Evolutionary conservation across 345 rosid species (phyloP), one percentile per base, ranked within the genome.

Genomic region (Eucalyptus globulus): DNA sequence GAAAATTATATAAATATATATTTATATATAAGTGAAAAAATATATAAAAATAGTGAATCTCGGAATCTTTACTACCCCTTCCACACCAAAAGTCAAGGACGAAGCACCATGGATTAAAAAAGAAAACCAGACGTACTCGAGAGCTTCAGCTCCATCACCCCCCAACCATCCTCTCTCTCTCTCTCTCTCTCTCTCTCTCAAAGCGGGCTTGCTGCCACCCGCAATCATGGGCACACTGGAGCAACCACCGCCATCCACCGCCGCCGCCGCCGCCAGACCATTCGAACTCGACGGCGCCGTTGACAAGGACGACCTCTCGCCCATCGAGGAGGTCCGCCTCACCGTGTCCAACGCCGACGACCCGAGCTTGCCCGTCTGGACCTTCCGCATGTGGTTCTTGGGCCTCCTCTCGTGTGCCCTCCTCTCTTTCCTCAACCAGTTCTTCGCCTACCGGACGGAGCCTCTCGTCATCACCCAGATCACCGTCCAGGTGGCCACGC

Each of bases 371-470:
- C 97, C 99, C 11, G 96, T 96, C 31, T 96, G 98, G 98, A 97
- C 99, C 27, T 97, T 96, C 88, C 92, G 99, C 88, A 95, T 96
- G 98, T 97, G 98, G 99, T 91, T 93, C 91, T 85, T 97, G 87
- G 98, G 99, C 43, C 87, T 97, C 11, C 6, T 94, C 21, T 95
- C 98, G 14, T 97, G 99, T 60, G 91, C 90, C 6, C 95, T 96
- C 51, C 96, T 97, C 21, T 95, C 98, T 3, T 96, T 97, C 88
- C 94, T 97, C 16, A 97, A 95, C 96, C 97, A 95, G 49, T 96
- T 97, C 95, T 97, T 97, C 91, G 65, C 96, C 27, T 97, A 97
- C 97, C 92, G 98, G 49, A 95, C 98, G 3, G 98, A 97, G 93
- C 97, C 99, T 13, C 95, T 97, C 9, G 37, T 96, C 86, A 93